A percentile compares a stretch with the other conserved stretches of the same genome.
These are phyloP conservation scores for Paramecium sexaurelia DNA, from an alignment of 73 alveolate genomes.

Conservation along the genomic window DNA sequence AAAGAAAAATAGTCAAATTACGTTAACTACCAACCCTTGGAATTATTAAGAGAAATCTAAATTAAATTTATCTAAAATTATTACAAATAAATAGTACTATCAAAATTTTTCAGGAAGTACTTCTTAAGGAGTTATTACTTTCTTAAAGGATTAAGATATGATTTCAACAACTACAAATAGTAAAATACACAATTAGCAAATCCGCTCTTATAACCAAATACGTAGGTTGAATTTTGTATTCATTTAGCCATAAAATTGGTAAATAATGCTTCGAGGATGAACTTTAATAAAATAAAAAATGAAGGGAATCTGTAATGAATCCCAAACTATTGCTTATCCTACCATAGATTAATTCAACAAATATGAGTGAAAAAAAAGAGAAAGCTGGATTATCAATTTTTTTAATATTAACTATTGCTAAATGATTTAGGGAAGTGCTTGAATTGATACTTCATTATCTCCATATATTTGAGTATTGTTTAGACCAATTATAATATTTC, in stretches of 20 bases:
- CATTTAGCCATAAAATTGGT: constrained; percentile 90
- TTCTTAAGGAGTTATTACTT: constrained; percentile 90
- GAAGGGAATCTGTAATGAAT: constrained; percentile 94
- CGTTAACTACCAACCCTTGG: constrained; percentile 94
- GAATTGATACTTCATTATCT: not conserved
- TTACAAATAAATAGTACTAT: no score
- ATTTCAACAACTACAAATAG: constrained; percentile 93
- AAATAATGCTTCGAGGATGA: constrained; percentile 94
- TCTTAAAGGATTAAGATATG: constrained; percentile 92
- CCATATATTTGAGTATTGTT: not conserved
- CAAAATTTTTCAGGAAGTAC: constrained; percentile 89
- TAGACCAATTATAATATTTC: not conserved
- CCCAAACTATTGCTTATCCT: constrained; percentile 91
- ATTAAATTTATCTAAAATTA: no score
- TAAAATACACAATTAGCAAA: constrained; percentile 93
- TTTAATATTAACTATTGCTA: not conserved
- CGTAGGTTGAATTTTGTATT: constrained; percentile 80
- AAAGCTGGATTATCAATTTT: not conserved
- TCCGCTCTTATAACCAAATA: constrained; percentile 95
- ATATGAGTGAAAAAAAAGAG: constrained; percentile 90
- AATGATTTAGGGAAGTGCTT: not conserved
- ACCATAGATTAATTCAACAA: constrained; percentile 98
- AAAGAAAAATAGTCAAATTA: constrained; percentile 92
- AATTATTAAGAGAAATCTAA: no score
- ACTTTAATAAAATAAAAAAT: constrained; percentile 96